Percentiles rank a stretch among this genome's conserved stretches.
These are phyloP conservation scores for Halophytophthora batemanensis DNA, from an alignment of 352 stramenopile species.

Conservation along the genomic window DNA sequence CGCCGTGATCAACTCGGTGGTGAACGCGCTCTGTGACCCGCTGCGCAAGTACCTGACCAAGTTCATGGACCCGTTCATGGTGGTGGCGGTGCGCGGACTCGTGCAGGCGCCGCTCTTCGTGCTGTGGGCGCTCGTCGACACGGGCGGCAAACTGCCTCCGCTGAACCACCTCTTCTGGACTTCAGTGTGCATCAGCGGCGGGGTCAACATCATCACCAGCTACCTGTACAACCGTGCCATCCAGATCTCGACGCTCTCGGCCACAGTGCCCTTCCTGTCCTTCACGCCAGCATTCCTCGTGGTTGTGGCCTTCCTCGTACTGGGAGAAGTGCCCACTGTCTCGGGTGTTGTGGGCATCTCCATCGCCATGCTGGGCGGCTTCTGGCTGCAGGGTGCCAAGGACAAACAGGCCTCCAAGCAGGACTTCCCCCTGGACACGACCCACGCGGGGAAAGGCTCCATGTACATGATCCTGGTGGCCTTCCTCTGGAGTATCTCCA, in stretches of 20 bases:
- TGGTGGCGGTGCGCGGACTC: conserved; percentile 64
- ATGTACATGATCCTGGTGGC: conserved; percentile 83
- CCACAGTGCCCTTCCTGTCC: conserved; percentile 75
- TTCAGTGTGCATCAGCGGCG: conserved; percentile 65
- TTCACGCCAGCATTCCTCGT: conserved; percentile 78
- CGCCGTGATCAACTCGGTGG: conserved; percentile 75
- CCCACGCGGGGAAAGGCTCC: conserved; percentile 68
- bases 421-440: conserved; percentile 44
- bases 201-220: conserved; percentile 79
- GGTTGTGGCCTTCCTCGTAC: conserved; percentile 68
- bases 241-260: conserved; percentile 80
- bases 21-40: conserved; percentile 76
- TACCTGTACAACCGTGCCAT: conserved; percentile 84
- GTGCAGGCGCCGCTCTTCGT: conserved; percentile 74
- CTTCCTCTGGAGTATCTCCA: conserved; percentile 83
- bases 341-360: conserved; percentile 61
- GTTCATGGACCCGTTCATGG: conserved; percentile 81
- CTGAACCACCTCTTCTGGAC: conserved; percentile 85
- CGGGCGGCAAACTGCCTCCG: conserved; percentile 39
- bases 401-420: conserved; percentile 34
- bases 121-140: conserved; percentile 60
- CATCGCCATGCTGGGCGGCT: conserved; percentile 68
- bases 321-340: conserved; percentile 68
- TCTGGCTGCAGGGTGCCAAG: conserved; percentile 68
- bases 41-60: conserved; percentile 82